Conservation (phyloP, 345 rosid species). For the Citrus cavaleriei region DNA sequence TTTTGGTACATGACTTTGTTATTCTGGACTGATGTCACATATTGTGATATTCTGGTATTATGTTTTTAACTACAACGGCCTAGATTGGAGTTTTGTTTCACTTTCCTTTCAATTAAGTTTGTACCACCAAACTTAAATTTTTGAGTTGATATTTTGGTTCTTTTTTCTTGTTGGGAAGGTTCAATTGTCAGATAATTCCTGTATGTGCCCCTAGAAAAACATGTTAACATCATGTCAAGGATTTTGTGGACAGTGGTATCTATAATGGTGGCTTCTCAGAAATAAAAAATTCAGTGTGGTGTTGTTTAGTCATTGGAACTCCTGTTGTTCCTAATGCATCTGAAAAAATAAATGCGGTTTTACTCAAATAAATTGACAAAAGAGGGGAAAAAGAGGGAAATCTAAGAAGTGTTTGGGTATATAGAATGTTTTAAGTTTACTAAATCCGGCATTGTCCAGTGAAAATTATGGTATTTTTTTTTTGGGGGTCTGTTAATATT, state of each 20-base stretch:
- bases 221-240: background rate
- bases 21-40: conserved; percentile 1
- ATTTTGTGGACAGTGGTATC: background rate
- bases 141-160: background rate
- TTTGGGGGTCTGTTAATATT: background rate
- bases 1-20: background rate
- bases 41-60: background rate
- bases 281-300: background rate
- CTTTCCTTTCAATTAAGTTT: background rate
- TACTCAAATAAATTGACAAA: background rate
- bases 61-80: background rate
- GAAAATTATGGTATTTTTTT: background rate
- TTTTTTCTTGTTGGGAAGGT: background rate
- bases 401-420: too few species aligned
- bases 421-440: too few species aligned
- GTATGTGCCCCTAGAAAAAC: background rate
- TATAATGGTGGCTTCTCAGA: background rate
- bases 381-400: too few species aligned
- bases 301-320: background rate
- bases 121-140: background rate
- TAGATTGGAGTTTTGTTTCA: background rate
- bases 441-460: background rate
- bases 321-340: background rate
- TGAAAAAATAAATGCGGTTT: background rate
- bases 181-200: background rate